Evolutionary conservation across 192 early-diverging fungal species (phyloP), one percentile per base, ranked within the genome.

Genomic region (Linnemannia schmuckeri): DNA sequence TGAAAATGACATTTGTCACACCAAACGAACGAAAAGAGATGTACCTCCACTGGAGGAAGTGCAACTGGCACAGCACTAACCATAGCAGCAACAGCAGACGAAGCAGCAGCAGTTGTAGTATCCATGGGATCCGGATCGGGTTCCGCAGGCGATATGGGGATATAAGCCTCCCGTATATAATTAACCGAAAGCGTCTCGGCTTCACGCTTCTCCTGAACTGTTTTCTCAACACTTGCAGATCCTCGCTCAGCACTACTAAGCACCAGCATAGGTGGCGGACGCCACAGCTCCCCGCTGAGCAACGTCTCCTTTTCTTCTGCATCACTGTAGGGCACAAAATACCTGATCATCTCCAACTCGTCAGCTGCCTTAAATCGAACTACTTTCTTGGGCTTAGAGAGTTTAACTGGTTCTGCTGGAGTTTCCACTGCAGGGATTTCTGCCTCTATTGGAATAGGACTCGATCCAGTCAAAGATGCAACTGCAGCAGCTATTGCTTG

Each of bases 101-200:
- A 42, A 22, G 7, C 35, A 0, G 35, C 2, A 37, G 54, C 17
- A 13, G 49, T 24, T 20, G 44, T 37, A 24, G 37, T 5, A 42
- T 57, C 52, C 42, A 52, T 52, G 8, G 68, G 77, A 4, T 84
- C 82, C 2, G 40, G 66, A 70, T 84, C 77, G 0, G 82, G 82
- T n/a, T 84, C 82, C 22, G 82, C 82, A 44, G 82, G 82, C 10
- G 82, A 84, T 12, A 77, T 24, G 0, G 82, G 82, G 27, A 84
- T 84, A 27, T 84, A 84, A 0, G 76, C 73, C 8, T 61, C 10
- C 24, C 79, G 73, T 6, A 78, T 10, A 79, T 84, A 84, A 24
- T 54, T 75, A 0, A 49, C 82, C 1, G 82, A 84, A 18, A 84
- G 75, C 18, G 82, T 84, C 24, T 84, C 82, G 6, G 44, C 10